A percentile compares a stretch with the other conserved stretches of the same genome.
Evolutionary conservation across 768 basidiomycete genomes (phyloP).

Genomic region (Mycena alexandri): DNA sequence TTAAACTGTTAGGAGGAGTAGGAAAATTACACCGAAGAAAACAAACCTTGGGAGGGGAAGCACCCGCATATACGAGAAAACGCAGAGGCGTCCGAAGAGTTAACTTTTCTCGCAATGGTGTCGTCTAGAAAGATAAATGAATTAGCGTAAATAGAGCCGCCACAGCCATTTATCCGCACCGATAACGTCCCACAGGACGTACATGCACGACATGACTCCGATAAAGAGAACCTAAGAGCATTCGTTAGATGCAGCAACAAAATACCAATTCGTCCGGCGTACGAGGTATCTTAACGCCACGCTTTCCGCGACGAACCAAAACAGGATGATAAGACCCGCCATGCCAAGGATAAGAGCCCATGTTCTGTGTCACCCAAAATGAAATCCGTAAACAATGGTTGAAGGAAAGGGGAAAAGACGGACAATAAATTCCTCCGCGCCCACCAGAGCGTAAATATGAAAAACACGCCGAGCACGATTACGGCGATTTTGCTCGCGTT

Average conservation of each 20-base stretch:
- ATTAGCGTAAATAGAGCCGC: not conserved
- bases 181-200: constrained; percentile 90
- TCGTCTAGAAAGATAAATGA: constrained; percentile 66
- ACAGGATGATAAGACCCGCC: constrained; percentile 81
- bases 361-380: constrained; percentile 58
- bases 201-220: constrained; percentile 89
- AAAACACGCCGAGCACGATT: constrained; percentile 85
- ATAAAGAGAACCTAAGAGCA: constrained; percentile 78
- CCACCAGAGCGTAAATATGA: constrained; percentile 92
- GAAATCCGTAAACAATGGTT: constrained; percentile 1
- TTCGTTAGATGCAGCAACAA: not conserved
- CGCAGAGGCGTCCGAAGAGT: constrained; percentile 87
- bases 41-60: constrained; percentile 81
- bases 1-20: constrained; percentile 27
- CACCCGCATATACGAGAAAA: constrained; percentile 90
- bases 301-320: constrained; percentile 86
- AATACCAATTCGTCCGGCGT: constrained; percentile 35
- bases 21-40: not conserved
- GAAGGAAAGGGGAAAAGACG: constrained; percentile 5
- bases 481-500: constrained; percentile 90
- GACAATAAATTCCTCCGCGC: constrained; percentile 81
- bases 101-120: constrained; percentile 86
- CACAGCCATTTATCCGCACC: constrained; percentile 55
- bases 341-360: constrained; percentile 86
- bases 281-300: constrained; percentile 85